Conservation (phyloP, 441 rosid species). For the Adansonia grandidieri region DNA sequence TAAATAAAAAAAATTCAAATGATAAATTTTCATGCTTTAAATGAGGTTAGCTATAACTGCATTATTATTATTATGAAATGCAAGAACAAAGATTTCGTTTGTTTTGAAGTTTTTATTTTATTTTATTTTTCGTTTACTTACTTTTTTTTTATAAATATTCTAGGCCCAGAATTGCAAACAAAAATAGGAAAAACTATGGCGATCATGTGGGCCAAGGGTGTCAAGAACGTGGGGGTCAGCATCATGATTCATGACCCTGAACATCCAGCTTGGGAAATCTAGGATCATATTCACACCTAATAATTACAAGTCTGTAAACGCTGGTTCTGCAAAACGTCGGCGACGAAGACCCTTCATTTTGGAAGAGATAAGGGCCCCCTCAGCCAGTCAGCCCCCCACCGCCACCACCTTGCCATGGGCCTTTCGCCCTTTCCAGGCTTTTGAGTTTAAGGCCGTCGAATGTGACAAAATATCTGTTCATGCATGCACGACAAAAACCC, state of each 20-base stretch:
- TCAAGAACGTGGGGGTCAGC: not conserved
- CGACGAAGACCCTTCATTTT: not conserved
- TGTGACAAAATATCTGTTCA: not conserved
- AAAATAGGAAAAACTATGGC: not conserved
- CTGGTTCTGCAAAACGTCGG: not conserved
- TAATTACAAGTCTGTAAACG: not conserved
- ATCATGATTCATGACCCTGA: conserved; percentile 3
- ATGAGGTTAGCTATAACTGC: too few species aligned
- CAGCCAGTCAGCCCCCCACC: not conserved
- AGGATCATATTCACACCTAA: not conserved
- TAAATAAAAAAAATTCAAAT: too few species aligned
- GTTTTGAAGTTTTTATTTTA: not conserved
- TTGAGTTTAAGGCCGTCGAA: not conserved
- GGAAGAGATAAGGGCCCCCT: conserved; percentile 10
- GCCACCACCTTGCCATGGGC: not conserved
- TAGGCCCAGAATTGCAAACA: not conserved
- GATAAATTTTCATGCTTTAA: too few species aligned
- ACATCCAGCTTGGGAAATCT: conserved; percentile 8
- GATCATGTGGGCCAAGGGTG: not conserved
- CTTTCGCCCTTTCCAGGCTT: not conserved
- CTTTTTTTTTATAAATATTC: not conserved
- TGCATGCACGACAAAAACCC: not conserved
- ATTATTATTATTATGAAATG: not conserved
- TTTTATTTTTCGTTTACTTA: not conserved
- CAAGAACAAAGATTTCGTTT: not conserved